phyloP scores from a whole-genome alignment of 176 grass and related monocot species.

The Zizania latifolia region DNA sequence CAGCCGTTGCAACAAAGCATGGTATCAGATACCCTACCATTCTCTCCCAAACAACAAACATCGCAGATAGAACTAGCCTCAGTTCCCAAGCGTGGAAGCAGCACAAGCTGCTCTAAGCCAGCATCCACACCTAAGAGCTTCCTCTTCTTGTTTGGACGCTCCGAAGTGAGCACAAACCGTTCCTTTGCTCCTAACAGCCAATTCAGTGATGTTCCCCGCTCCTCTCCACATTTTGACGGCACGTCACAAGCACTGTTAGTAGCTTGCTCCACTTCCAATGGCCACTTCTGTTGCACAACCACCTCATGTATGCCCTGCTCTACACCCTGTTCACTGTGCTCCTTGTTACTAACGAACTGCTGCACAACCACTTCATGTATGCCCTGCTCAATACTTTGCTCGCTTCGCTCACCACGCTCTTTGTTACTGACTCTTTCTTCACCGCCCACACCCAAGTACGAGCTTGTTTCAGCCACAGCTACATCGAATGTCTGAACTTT shows the following conservation, averaged over 20 bases:
- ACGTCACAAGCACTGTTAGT: constrained; percentile 1
- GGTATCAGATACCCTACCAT: constrained; percentile 37
- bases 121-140: constrained; percentile 83
- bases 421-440: constrained; percentile 35
- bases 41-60: constrained; percentile 67
- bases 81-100: constrained; percentile 43
- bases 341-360: constrained; percentile 29
- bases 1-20: constrained; percentile 65
- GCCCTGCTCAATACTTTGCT: constrained; percentile 12
- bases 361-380: constrained; percentile 47
- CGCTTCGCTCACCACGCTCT: constrained; percentile 19
- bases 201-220: constrained; percentile 26
- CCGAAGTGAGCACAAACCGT: constrained; percentile 74
- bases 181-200: constrained; percentile 61
- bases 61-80: constrained; percentile 50
- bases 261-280: constrained; percentile 27
- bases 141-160: constrained; percentile 96
- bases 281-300: constrained; percentile 13
- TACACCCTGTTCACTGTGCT: constrained; percentile 15
- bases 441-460: constrained; percentile 38
- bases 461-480: constrained; percentile 47
- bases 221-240: neutral
- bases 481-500: constrained; percentile 35
- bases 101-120: constrained; percentile 68
- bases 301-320: constrained; percentile 28